Evolutionary conservation across 495 filamentous ascomycete genomes (phyloP), one percentile per base, ranked within the genome.

Genomic region (Talaromyces nanjingensis): DNA sequence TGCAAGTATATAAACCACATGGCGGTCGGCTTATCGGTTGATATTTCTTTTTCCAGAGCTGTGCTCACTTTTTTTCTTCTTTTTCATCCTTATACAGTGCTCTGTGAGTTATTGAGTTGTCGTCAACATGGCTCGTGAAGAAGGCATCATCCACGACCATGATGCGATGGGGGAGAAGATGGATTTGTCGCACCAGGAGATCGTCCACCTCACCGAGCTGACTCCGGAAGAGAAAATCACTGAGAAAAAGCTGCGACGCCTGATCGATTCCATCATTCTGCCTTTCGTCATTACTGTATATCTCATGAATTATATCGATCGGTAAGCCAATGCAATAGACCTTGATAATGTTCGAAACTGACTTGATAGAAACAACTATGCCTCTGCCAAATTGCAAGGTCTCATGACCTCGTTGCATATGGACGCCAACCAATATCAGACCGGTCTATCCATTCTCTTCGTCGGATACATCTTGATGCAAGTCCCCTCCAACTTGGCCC

Each of bases 401-500:
- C 75, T 86, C 16, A 69, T 74, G 52, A 67, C 72, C 9, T 81
- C 83, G 55, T 70, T 84, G 8, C 52, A 68, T 7, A 69, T 84
- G 25, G 72, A 69, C 20, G 67, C 63, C 25, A 60, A 71, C 6
- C 68, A 84, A 64, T 84, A 83, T 59, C 70, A 83, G 59, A 77
- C 77, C 22, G 77, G 77, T 42, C 64, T 84, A 11, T 79, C 75
- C 1, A 76, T 84, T 62, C 73, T 85, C 2, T 84, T 84, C 58
- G 81, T 84, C 33, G 82, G 72, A 9, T 85, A 84, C 57, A 78
- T 84, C 54, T 69, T 80, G 42, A 78, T 80, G 73, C 79, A 83
- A 68, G 83, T 87, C 6, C 85, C 85, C 0, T 86, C 83, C n/a
- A 87, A 87, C 66, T 64, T 86, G 53, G 68, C 86, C 27, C 76